A percentile compares a stretch with the other conserved stretches of the same genome.
Conservation (phyloP, 257 asterid species). For the Solanum virginianum region DNA sequence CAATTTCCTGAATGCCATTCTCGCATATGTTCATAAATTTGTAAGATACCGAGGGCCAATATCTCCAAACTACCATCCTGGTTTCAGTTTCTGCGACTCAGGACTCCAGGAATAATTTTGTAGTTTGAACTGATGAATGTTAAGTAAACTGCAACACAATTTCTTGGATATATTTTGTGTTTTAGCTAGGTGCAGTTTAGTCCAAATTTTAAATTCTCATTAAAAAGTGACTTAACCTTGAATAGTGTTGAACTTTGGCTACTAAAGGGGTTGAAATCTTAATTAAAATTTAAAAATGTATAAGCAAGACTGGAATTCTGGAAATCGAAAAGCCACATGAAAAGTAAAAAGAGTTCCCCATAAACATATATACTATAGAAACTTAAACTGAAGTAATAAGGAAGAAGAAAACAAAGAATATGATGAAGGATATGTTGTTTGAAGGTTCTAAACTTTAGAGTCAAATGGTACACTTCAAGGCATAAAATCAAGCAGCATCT, state of each 20-base stretch:
- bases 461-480: not conserved
- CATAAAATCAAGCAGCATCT: not conserved
- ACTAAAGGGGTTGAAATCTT: not conserved
- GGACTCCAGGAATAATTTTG: not conserved
- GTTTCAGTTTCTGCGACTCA: no score
- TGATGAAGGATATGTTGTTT: constrained; percentile 15
- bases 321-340: not conserved
- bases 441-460: not conserved
- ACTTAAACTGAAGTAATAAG: not conserved
- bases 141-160: not conserved
- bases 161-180: not conserved
- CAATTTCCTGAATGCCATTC: not conserved
- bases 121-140: not conserved
- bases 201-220: not conserved
- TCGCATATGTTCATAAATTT: not conserved
- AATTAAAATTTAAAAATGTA: not conserved
- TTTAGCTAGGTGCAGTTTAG: not conserved
- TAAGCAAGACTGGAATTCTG: not conserved
- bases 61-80: no score
- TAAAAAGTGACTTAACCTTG: not conserved
- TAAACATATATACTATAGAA: not conserved
- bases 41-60: no score
- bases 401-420: not conserved
- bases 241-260: not conserved
- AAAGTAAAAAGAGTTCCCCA: not conserved